These are phyloP conservation scores for Tulasnella sp. DNA, from an alignment of 768 basidiomycete genomes.

Conservation along the genomic window DNA sequence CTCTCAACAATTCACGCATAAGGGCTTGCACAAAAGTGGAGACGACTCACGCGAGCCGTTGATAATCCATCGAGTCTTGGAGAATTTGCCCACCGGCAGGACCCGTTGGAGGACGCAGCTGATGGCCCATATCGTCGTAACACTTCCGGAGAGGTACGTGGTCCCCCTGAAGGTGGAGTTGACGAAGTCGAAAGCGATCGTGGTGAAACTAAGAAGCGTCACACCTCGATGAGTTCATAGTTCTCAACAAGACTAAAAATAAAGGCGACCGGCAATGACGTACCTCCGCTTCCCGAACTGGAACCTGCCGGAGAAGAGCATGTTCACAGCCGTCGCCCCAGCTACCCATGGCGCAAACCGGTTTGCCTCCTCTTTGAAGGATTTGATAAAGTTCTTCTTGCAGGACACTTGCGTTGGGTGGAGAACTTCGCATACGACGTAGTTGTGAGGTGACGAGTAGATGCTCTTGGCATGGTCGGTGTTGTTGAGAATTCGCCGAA, in stretches of 20 bases:
- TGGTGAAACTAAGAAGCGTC: background rate
- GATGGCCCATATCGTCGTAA: conserved; percentile 28
- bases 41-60: conserved; percentile 16
- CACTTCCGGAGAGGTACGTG: conserved; percentile 24
- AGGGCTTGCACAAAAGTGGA: background rate
- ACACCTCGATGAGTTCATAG: background rate
- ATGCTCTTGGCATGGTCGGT: conserved; percentile 13
- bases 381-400: conserved; percentile 22
- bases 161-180: conserved; percentile 23
- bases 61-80: conserved; percentile 12
- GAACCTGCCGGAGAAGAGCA: conserved; percentile 2
- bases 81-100: conserved; percentile 6
- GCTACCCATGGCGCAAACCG: conserved; percentile 28
- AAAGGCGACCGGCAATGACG: background rate
- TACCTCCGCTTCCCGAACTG: background rate
- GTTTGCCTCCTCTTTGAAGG: conserved; percentile 4
- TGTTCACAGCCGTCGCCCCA: conserved; percentile 25
- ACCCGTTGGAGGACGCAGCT: conserved; percentile 27
- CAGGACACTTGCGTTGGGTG: conserved; percentile 28
- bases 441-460: conserved; percentile 10
- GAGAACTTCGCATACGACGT: conserved; percentile 10
- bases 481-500: conserved; percentile 5
- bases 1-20: background rate
- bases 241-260: background rate
- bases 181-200: background rate